These are phyloP conservation scores for Penicillium sp. DNA, from an alignment of 2,329 filamentous ascomycete genomes.

Conservation along the genomic window DNA sequence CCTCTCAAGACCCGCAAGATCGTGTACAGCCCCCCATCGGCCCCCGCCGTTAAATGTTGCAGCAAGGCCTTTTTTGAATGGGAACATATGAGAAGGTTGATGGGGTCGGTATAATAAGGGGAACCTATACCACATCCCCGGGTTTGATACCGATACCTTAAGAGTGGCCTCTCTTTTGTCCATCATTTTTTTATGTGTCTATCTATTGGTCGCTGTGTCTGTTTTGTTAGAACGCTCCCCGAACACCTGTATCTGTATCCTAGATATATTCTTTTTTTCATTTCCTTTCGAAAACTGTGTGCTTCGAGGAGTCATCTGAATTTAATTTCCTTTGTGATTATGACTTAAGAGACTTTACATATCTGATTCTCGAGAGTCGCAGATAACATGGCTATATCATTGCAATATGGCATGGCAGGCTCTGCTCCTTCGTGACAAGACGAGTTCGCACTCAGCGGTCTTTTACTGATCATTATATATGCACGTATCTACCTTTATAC, in stretches of 20 bases:
- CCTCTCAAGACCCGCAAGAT: slow-evolving; percentile 95
- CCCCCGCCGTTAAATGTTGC: slow-evolving; percentile 36
- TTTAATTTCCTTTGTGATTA: slow-evolving; percentile 41
- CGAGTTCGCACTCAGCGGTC: neutral
- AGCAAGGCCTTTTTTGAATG: slow-evolving; percentile 30
- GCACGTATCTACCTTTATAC: neutral
- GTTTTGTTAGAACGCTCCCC: slow-evolving; percentile 42
- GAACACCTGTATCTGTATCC: slow-evolving; percentile 45
- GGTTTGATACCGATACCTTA: slow-evolving; percentile 23
- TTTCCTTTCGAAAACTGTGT: slow-evolving; percentile 40
- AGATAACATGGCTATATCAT: neutral
- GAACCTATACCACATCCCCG: slow-evolving; percentile 26
- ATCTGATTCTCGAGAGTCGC: neutral
- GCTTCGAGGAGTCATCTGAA: slow-evolving; percentile 39
- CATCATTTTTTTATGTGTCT: slow-evolving; percentile 29
- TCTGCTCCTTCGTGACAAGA: neutral
- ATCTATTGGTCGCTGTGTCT: slow-evolving; percentile 32
- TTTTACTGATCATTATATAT: neutral
- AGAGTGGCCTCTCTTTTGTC: slow-evolving; percentile 22
- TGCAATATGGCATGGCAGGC: neutral
- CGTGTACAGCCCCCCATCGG: slow-evolving; percentile 72
- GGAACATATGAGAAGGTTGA: slow-evolving; percentile 30
- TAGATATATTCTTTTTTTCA: slow-evolving; percentile 41
- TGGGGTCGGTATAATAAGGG: slow-evolving; percentile 28
- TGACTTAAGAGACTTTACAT: neutral